phyloP scores from a whole-genome alignment of 1,284 basidiomycete species.

The Marasmius oreades region DNA sequence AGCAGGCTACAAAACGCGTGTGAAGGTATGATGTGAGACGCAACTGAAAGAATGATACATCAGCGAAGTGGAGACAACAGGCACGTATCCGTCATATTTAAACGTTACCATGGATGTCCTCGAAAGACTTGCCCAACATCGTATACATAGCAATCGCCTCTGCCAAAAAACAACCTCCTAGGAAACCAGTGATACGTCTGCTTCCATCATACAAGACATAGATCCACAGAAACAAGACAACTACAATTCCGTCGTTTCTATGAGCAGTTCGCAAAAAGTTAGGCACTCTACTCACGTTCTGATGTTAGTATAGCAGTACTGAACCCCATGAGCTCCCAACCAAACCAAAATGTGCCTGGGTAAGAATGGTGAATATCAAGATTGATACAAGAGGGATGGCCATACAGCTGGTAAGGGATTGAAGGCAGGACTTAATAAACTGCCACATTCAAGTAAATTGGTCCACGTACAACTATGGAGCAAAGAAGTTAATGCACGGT shows the following conservation, averaged over 20 bases:
- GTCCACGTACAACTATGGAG: neutral
- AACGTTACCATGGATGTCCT: neutral
- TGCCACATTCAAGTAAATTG: neutral
- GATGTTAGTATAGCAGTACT: slow-evolving; percentile 7
- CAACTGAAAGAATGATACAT: neutral
- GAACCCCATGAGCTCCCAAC: slow-evolving; percentile 7
- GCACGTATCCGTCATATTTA: neutral
- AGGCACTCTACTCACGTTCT: slow-evolving; percentile 3
- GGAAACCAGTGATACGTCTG: neutral
- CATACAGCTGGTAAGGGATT: slow-evolving; percentile 1
- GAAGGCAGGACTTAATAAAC: neutral
- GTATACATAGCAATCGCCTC: slow-evolving; percentile 2
- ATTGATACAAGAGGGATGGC: neutral
- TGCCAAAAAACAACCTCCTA: neutral
- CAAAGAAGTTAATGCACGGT: neutral
- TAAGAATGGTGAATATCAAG: neutral
- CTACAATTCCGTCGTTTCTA: neutral
- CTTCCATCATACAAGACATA: slow-evolving; percentile 9
- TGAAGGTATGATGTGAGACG: neutral
- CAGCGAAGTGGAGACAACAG: neutral
- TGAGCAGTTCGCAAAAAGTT: neutral
- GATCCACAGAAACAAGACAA: slow-evolving; percentile 11
- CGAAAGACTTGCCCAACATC: slow-evolving; percentile 4
- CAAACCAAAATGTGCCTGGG: slow-evolving; percentile 10
- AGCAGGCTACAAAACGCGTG: neutral